Evolutionary conservation across 768 basidiomycete genomes (phyloP).

Genomic region (Rhodosporidiobolus odoratus): DNA sequence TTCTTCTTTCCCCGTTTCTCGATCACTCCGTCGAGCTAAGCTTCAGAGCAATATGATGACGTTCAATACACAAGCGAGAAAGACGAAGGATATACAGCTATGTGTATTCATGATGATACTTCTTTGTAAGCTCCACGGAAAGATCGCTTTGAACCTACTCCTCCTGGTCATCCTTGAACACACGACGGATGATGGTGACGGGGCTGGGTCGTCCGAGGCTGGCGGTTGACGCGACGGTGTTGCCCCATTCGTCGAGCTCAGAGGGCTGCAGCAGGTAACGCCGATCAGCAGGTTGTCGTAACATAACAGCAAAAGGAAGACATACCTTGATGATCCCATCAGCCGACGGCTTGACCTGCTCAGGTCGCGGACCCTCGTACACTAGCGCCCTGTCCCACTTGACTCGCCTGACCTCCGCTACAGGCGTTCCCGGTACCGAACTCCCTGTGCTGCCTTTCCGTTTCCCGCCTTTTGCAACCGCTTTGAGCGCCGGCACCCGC

Average conservation of each 20-base stretch:
- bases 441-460: background rate
- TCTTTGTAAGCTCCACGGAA: background rate
- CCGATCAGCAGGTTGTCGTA: background rate
- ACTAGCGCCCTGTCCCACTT: slow-evolving; percentile 35
- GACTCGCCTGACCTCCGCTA: background rate
- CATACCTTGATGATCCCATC: slow-evolving; percentile 31
- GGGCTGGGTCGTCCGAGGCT: slow-evolving; percentile 18
- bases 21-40: no score
- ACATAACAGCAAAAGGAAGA: no score
- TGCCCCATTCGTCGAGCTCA: slow-evolving; percentile 26
- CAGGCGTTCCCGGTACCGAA: background rate
- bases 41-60: no score
- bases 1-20: background rate
- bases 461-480: slow-evolving; percentile 1
- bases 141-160: background rate
- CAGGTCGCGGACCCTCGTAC: slow-evolving; percentile 20
- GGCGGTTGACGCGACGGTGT: background rate
- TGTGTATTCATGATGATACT: no score
- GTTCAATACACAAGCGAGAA: background rate
- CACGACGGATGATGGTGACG: slow-evolving; percentile 14
- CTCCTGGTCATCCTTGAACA: slow-evolving; percentile 25
- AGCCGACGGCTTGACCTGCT: background rate
- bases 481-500: background rate
- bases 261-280: background rate
- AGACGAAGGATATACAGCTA: background rate